Evolutionary conservation across 352 stramenopile genomes (phyloP).

Genomic region (Phytophthora ohioensis): DNA sequence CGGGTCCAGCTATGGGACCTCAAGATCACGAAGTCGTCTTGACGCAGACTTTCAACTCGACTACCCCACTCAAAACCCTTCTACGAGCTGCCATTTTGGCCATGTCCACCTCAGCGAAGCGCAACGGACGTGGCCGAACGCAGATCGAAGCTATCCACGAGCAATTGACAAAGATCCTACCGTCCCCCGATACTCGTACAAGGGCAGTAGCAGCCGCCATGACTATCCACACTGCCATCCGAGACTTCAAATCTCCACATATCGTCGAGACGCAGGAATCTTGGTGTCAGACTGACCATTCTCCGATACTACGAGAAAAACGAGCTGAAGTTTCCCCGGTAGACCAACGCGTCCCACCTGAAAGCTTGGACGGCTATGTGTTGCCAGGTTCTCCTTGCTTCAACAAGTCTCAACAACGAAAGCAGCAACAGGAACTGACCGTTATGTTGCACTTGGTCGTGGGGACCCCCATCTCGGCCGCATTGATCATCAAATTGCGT

Average conservation of each 20-base stretch:
- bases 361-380: slow-evolving; percentile 58
- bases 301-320: slow-evolving; percentile 27
- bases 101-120: slow-evolving; percentile 69
- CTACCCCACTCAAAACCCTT: slow-evolving; percentile 59
- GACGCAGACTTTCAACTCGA: slow-evolving; percentile 33
- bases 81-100: slow-evolving; percentile 68
- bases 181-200: slow-evolving; percentile 13
- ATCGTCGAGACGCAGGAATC: neutral
- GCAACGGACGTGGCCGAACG: slow-evolving; percentile 43
- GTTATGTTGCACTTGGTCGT: slow-evolving; percentile 47
- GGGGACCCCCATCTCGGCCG: slow-evolving; percentile 50
- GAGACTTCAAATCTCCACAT: slow-evolving; percentile 38
- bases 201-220: slow-evolving; percentile 31
- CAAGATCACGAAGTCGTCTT: slow-evolving; percentile 2
- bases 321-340: slow-evolving; percentile 11
- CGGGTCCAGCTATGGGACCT: neutral
- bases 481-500: slow-evolving; percentile 60
- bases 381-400: slow-evolving; percentile 43
- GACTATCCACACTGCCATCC: slow-evolving; percentile 51
- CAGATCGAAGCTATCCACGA: slow-evolving; percentile 62
- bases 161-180: slow-evolving; percentile 24
- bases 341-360: slow-evolving; percentile 29
- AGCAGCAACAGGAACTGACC: slow-evolving; percentile 23
- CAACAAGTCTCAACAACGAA: neutral
- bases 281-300: slow-evolving; percentile 35